Conservation (phyloP, 345 rosid genomes). For the Anastatica hierochuntica region DNA sequence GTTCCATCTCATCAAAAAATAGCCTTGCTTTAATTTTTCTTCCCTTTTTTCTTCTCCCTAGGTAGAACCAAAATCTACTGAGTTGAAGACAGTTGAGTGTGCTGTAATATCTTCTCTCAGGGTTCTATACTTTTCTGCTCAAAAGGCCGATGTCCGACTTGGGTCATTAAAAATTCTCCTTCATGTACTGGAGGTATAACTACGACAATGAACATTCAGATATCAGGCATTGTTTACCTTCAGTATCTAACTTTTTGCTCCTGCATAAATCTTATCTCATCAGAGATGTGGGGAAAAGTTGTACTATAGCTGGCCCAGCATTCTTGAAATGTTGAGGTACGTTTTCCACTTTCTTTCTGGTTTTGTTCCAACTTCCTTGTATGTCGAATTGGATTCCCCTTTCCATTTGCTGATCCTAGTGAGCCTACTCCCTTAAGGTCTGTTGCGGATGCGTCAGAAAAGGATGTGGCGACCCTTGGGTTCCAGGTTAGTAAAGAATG, state of each 20-base stretch:
- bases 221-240: constrained; percentile 1
- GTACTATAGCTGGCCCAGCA: constrained; percentile 75
- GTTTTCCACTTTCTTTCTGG: constrained; percentile 10
- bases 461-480: constrained; percentile 82
- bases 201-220: constrained; percentile 8
- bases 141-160: constrained; percentile 68
- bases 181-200: constrained; percentile 81
- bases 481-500: constrained; percentile 67
- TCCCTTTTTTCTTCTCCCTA: constrained; percentile 27
- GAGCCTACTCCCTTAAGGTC: constrained; percentile 41
- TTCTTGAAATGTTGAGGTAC: constrained; percentile 91
- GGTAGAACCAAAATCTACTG: constrained; percentile 37
- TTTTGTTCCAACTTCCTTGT: not conserved
- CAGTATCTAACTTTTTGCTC: constrained; percentile 10
- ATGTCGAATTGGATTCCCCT: not conserved
- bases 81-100: constrained; percentile 67
- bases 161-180: constrained; percentile 92
- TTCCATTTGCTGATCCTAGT: constrained; percentile 9
- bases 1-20: constrained; percentile 9
- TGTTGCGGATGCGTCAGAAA: constrained; percentile 90
- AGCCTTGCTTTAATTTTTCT: constrained; percentile 9
- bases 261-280: constrained; percentile 6
- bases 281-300: constrained; percentile 94
- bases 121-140: constrained; percentile 73
- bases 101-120: constrained; percentile 75